Conservation (phyloP, 2,329 filamentous ascomycete genomes). For the Pyricularia pennisetigena region DNA sequence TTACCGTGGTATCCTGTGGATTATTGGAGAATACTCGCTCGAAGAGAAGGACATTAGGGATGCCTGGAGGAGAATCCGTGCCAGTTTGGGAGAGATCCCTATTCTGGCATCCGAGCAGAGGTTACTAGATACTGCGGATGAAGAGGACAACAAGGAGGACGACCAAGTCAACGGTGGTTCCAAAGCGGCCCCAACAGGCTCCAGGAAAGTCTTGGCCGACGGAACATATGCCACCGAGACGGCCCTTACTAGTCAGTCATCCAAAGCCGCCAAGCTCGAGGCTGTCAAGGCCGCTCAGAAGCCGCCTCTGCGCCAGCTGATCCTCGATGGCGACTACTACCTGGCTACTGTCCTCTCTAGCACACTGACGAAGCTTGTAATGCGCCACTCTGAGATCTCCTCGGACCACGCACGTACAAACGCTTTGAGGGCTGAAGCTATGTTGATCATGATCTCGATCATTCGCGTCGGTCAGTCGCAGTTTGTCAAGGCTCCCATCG, state of each 20-base stretch:
- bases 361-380: conserved; percentile 92
- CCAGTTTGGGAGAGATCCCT: conserved; percentile 91
- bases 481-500: conserved; percentile 93
- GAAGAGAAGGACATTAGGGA: conserved; percentile 91
- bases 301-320: conserved; percentile 85
- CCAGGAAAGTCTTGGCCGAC: conserved; percentile 85
- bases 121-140: conserved; percentile 75
- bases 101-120: conserved; percentile 93
- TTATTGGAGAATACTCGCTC: conserved; percentile 92
- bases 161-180: conserved; percentile 71
- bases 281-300: conserved; percentile 97
- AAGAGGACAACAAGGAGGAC: conserved; percentile 49
- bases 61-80: conserved; percentile 91
- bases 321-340: conserved; percentile 96
- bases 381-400: conserved; percentile 93
- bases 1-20: conserved; percentile 94
- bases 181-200: conserved; percentile 67
- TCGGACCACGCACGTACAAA: conserved; percentile 80
- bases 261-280: conserved; percentile 82
- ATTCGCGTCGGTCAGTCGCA: conserved; percentile 97
- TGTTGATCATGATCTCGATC: conserved; percentile 99
- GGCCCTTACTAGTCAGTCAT: conserved; percentile 85
- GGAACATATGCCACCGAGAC: conserved; percentile 97
- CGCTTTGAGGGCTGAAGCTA: conserved; percentile 87
- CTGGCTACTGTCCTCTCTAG: conserved; percentile 90